Evolutionary conservation across 2,329 filamentous ascomycete genomes (phyloP).

Genomic region (Talaromyces sp.): DNA sequence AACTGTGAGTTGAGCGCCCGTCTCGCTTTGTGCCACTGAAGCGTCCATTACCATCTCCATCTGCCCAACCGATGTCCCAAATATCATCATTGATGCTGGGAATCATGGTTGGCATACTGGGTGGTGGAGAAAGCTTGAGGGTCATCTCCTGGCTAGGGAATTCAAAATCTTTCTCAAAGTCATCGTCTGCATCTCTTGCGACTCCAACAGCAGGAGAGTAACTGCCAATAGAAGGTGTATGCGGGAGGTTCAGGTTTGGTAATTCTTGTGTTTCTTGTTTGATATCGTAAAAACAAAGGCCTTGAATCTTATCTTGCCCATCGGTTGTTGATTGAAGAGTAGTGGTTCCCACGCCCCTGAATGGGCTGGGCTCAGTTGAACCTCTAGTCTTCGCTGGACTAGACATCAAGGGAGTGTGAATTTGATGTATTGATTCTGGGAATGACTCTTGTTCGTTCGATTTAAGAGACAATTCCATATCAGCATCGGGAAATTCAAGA

Average conservation of each 20-base stretch:
- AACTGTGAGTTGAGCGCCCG: constrained; percentile 75
- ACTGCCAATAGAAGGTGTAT: constrained; percentile 1
- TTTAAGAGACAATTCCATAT: constrained; percentile 62
- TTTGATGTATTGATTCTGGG: constrained; percentile 64
- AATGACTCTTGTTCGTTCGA: constrained; percentile 59
- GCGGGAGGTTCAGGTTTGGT: not conserved
- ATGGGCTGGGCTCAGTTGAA: constrained; percentile 12
- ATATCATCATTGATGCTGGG: constrained; percentile 66
- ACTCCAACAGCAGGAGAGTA: constrained; percentile 2
- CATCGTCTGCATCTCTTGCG: constrained; percentile 58
- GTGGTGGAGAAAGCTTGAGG: constrained; percentile 59
- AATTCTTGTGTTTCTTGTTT: constrained; percentile 2
- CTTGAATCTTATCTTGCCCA: not conserved
- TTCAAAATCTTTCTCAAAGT: constrained; percentile 71
- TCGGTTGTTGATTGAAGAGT: constrained; percentile 6
- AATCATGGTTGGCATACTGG: constrained; percentile 59
- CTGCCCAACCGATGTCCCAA: constrained; percentile 79
- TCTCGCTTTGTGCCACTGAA: constrained; percentile 83
- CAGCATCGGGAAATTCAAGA: constrained; percentile 62
- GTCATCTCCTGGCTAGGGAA: constrained; percentile 63
- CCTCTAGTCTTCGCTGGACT: constrained; percentile 39
- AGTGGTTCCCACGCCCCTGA: not conserved
- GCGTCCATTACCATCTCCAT: constrained; percentile 86
- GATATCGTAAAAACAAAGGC: constrained; percentile 1
- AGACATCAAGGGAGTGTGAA: constrained; percentile 50